A percentile compares a stretch with the other conserved stretches of the same genome.
Conservation (phyloP, 805 yeast species). For the Candida oleophila region DNA sequence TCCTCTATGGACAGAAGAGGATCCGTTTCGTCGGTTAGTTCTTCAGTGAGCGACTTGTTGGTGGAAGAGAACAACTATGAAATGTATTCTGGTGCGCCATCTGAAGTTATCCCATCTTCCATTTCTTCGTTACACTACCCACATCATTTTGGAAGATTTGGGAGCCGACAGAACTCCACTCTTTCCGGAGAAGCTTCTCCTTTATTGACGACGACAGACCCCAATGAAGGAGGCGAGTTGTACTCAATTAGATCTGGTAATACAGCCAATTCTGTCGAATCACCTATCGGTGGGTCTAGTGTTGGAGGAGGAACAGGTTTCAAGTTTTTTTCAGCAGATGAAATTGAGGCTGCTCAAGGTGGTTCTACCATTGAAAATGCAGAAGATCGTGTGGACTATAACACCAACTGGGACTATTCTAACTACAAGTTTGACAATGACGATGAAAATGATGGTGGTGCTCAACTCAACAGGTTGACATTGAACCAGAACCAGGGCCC, state of each 20-base stretch:
- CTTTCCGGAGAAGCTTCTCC: conserved; percentile 35
- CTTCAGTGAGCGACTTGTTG: conserved; percentile 16
- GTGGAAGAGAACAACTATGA: conserved; percentile 65
- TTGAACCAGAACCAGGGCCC: background rate
- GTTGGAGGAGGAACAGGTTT: conserved; percentile 37
- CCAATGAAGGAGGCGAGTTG: conserved; percentile 21
- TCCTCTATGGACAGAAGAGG: conserved; percentile 27
- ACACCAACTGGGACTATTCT: conserved; percentile 70
- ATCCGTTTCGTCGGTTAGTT: conserved; percentile 33
- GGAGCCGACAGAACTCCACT: conserved; percentile 15
- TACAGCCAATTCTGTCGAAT: conserved; percentile 37
- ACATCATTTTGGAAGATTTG: conserved; percentile 43
- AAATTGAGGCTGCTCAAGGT: conserved; percentile 85
- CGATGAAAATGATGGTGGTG: conserved; percentile 12
- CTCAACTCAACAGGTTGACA: background rate
- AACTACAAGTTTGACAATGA: conserved; percentile 41
- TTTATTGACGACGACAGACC: conserved; percentile 20
- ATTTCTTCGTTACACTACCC: conserved; percentile 75
- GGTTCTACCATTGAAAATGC: conserved; percentile 70
- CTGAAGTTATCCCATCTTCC: conserved; percentile 74
- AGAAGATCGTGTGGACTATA: conserved; percentile 61
- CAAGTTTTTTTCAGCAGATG: conserved; percentile 79
- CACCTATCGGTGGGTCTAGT: conserved; percentile 26
- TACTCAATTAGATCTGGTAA: conserved; percentile 32
- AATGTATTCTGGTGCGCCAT: conserved; percentile 75